Percentiles rank a stretch among this genome's conserved stretches.
Conservation (phyloP, 495 filamentous ascomycete genomes). For the Pyrenula aspistea region DNA sequence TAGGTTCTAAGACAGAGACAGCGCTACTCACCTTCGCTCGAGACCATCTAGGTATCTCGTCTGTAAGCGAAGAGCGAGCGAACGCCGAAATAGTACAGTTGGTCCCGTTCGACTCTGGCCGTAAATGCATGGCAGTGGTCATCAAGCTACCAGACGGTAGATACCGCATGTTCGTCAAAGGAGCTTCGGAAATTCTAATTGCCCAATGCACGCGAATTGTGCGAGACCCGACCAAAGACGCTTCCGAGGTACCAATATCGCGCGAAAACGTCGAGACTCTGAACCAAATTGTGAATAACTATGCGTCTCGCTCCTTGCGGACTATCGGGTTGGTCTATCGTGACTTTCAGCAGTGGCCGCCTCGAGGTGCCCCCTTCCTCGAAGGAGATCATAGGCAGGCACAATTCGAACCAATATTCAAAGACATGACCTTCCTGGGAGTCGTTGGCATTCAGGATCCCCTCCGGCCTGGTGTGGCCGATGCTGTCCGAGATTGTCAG, state of each 20-base stretch:
- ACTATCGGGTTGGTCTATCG: conserved; percentile 81
- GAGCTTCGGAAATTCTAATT: conserved; percentile 80
- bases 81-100: conserved; percentile 60
- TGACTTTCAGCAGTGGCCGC: conserved; percentile 85
- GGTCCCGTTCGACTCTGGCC: conserved; percentile 73
- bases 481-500: conserved; percentile 65
- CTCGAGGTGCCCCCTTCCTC: conserved; percentile 46
- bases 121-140: conserved; percentile 87
- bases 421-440: conserved; percentile 64
- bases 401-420: conserved; percentile 68
- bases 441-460: conserved; percentile 85
- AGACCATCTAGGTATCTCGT: conserved; percentile 64
- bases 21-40: conserved; percentile 65
- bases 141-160: conserved; percentile 50
- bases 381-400: conserved; percentile 62
- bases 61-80: conserved; percentile 55
- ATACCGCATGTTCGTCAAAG: conserved; percentile 70
- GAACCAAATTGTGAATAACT: conserved; percentile 54
- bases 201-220: conserved; percentile 59
- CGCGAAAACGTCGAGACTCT: conserved; percentile 47
- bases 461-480: conserved; percentile 61
- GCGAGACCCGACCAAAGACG: conserved; percentile 52
- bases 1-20: conserved; percentile 87
- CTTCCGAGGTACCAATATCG: conserved; percentile 42
- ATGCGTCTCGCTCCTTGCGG: conserved; percentile 71